Conservation (phyloP, 2,329 filamentous ascomycete species). For the Xylariaceae sp. region DNA sequence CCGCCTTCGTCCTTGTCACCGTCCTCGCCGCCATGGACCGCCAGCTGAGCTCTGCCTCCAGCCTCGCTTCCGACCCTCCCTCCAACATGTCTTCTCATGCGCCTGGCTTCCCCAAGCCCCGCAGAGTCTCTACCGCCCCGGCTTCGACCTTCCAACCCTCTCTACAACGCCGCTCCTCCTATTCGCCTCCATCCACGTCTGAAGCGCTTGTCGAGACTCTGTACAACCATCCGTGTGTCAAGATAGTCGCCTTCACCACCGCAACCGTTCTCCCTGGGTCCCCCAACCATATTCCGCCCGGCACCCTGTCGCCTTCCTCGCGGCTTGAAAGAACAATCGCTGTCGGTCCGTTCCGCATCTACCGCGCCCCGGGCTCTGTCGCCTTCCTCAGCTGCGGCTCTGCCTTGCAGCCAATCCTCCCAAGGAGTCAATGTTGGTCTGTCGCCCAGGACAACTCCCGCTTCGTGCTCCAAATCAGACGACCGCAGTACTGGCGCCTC, state of each 20-base stretch:
- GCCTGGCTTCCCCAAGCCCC: background rate
- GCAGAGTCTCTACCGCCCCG: conserved; percentile 39
- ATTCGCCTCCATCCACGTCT: conserved; percentile 16
- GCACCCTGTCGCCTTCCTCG: conserved; percentile 29
- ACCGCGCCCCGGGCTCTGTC: conserved; percentile 80
- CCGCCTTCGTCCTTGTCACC: too few relatives aligned
- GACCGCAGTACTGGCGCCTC: conserved; percentile 85
- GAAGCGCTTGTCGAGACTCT: conserved; percentile 62
- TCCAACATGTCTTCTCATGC: too few relatives aligned
- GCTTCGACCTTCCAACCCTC: conserved; percentile 25
- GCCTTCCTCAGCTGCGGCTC: conserved; percentile 84
- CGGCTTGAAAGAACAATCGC: conserved; percentile 61
- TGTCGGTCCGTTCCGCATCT: conserved; percentile 75
- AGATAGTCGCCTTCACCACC: conserved; percentile 59
- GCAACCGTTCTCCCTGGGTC: conserved; percentile 26
- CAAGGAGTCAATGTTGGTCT: conserved; percentile 91
- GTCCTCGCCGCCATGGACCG: too few relatives aligned
- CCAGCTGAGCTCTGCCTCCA: too few relatives aligned
- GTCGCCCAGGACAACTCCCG: conserved; percentile 76
- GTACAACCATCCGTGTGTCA: conserved; percentile 70
- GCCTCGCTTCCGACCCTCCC: too few relatives aligned
- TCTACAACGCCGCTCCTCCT: conserved; percentile 12
- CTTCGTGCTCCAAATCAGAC: conserved; percentile 82
- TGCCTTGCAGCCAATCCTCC: conserved; percentile 81
- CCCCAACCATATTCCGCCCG: conserved; percentile 32